phyloP scores from a whole-genome alignment of 2,329 filamentous ascomycete genomes.

The Pseudopithomyces chartarum region DNA sequence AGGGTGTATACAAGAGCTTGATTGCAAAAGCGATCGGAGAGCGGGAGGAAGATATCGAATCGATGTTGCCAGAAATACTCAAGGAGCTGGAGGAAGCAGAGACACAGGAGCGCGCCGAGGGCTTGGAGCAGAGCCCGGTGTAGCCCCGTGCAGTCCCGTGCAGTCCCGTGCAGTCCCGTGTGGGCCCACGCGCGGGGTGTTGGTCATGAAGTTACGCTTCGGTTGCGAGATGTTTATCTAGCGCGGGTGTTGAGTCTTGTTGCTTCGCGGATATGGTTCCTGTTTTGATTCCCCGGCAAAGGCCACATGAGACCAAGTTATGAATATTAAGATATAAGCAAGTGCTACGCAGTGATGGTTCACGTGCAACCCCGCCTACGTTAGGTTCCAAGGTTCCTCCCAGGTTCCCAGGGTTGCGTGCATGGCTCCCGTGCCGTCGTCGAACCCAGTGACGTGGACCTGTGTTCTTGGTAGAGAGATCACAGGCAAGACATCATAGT shows the following conservation, averaged over 20 bases:
- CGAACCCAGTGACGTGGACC: not conserved
- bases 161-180: too few relatives aligned
- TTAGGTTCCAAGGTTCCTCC: not conserved
- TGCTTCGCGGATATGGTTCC: not conserved
- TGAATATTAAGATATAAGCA: not conserved
- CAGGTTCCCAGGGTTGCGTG: too few relatives aligned
- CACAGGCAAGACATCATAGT: too few relatives aligned
- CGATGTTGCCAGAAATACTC: conserved; percentile 59
- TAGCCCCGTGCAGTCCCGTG: too few relatives aligned
- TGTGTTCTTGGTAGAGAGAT: not conserved
- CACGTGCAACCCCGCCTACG: too few relatives aligned
- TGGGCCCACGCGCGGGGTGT: not conserved
- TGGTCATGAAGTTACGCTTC: conserved; percentile 1
- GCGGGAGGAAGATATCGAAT: conserved; percentile 71
- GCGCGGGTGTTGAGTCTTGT: not conserved
- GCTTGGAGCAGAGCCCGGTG: conserved; percentile 39
- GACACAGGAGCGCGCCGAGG: conserved; percentile 42
- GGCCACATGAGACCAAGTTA: conserved; percentile 1
- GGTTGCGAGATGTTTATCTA: not conserved
- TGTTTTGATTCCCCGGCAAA: conserved; percentile 13
- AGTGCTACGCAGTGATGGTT: not conserved
- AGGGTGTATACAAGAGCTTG: conserved; percentile 73
- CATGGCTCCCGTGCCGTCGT: too few relatives aligned
- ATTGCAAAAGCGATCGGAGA: conserved; percentile 71
- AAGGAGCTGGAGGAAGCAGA: conserved; percentile 56